These are phyloP conservation scores for Teratosphaeria zuluensis DNA, from an alignment of 2,329 filamentous ascomycete species.

Conservation along the genomic window DNA sequence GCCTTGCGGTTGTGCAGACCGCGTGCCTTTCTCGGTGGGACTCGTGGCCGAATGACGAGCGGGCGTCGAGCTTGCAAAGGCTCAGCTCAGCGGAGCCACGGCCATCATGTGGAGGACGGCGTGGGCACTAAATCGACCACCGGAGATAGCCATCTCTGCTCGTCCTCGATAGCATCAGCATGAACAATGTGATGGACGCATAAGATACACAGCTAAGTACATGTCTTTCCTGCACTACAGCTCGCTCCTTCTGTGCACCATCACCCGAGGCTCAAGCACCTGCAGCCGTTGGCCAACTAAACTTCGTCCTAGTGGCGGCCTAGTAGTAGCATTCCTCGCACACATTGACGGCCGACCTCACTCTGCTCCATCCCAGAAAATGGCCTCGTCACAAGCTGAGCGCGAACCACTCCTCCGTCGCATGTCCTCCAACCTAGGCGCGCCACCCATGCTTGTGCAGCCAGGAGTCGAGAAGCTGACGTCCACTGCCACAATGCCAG, in stretches of 20 bases:
- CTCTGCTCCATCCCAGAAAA: background rate
- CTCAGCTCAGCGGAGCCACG: background rate
- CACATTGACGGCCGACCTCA: background rate
- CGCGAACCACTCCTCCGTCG: constrained; percentile 4
- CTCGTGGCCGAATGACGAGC: background rate
- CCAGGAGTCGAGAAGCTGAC: constrained; percentile 21
- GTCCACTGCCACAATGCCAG: constrained; percentile 13
- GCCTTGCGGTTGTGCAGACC: background rate
- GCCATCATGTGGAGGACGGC: background rate
- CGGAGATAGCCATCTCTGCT: background rate
- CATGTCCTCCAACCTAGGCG: constrained; percentile 4
- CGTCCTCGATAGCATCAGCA: background rate
- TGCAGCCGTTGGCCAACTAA: background rate
- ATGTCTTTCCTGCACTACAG: background rate
- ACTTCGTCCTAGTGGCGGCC: background rate
- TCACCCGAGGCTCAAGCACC: background rate
- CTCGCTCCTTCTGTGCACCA: background rate
- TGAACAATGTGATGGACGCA: background rate
- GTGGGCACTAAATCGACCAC: background rate
- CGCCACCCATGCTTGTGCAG: constrained; percentile 21
- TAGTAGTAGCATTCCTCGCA: background rate
- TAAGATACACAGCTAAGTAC: background rate
- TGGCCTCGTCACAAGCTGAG: constrained; percentile 1
- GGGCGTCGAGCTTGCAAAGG: background rate
- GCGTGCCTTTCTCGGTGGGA: background rate